A percentile compares a stretch with the other conserved stretches of the same genome.
Conservation (phyloP, 441 rosid genomes). For the Hura crepitans region DNA sequence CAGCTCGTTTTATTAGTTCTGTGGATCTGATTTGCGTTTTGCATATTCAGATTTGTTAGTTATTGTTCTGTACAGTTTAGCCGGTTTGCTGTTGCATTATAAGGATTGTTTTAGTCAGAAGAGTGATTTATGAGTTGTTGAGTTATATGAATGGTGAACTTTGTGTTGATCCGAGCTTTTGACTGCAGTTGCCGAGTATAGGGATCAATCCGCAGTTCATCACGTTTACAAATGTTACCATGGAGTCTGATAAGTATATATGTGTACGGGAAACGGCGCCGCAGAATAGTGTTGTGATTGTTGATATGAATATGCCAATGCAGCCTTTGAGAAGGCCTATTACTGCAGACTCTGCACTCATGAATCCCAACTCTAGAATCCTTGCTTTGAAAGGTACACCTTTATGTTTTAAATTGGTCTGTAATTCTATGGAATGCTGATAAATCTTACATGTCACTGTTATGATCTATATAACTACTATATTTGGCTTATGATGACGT, state of each 20-base stretch:
- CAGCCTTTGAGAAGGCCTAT: conserved; percentile 96
- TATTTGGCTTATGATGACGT: background rate
- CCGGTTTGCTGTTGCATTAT: background rate
- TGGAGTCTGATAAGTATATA: conserved; percentile 63
- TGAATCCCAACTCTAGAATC: conserved; percentile 90
- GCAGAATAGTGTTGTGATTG: conserved; percentile 90
- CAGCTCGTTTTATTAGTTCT: background rate
- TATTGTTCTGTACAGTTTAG: background rate
- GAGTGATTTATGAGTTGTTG: conserved; percentile 11
- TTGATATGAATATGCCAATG: conserved; percentile 91
- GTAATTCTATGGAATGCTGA: background rate
- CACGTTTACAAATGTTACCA: conserved; percentile 83
- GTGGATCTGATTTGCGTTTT: background rate
- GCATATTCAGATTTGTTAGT: background rate
- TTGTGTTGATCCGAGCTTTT: conserved; percentile 19
- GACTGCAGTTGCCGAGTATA: conserved; percentile 54
- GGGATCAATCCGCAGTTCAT: conserved; percentile 88
- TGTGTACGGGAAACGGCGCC: conserved; percentile 88
- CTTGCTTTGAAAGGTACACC: conserved; percentile 73
- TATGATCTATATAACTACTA: background rate
- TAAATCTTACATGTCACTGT: background rate
- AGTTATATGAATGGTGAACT: conserved; percentile 34
- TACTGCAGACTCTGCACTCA: conserved; percentile 92
- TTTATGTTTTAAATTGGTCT: background rate
- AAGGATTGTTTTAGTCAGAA: background rate